Evolutionary conservation across 345 rosid species (phyloP).

Genomic region (Atalantia buxifolia): DNA sequence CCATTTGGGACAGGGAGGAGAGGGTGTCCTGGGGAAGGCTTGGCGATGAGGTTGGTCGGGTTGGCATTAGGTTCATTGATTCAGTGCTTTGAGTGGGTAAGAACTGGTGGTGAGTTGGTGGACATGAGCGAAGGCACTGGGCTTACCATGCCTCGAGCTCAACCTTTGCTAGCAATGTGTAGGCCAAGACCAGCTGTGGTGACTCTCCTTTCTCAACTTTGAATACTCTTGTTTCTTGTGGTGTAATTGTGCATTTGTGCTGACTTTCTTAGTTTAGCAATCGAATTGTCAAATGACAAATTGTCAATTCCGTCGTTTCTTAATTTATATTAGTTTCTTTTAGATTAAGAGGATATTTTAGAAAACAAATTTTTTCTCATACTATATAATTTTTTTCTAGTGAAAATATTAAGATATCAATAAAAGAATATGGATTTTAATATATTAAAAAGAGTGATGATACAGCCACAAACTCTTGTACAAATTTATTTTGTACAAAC

Average conservation of each 20-base stretch:
- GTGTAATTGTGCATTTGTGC: no score
- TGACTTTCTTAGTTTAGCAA: not conserved
- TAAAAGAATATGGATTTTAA: no score
- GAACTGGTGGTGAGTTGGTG: slow-evolving; percentile 9
- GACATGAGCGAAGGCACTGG: slow-evolving; percentile 27
- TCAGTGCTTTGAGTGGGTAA: slow-evolving; percentile 31
- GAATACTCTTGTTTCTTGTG: not conserved
- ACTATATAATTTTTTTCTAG: rapidly evolving
- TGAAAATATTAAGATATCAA: no score
- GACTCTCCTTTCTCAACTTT: slow-evolving; percentile 7
- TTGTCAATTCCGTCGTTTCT: no score
- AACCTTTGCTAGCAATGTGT: slow-evolving; percentile 16
- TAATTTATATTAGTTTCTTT: no score
- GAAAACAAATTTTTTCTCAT: rapidly evolving
- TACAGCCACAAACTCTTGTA: no score
- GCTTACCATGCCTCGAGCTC: slow-evolving; percentile 22
- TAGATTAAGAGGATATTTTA: no score
- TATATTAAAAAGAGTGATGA: no score
- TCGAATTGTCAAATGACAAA: not conserved
- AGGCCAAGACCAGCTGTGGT: slow-evolving; percentile 13
- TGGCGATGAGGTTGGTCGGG: slow-evolving; percentile 19
- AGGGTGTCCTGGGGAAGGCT: slow-evolving; percentile 30
- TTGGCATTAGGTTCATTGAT: slow-evolving; percentile 18
- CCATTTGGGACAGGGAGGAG: slow-evolving; percentile 34
- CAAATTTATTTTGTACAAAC: no score